Conservation (phyloP, 1,284 basidiomycete species). For the Pseudozyma pruni region DNA sequence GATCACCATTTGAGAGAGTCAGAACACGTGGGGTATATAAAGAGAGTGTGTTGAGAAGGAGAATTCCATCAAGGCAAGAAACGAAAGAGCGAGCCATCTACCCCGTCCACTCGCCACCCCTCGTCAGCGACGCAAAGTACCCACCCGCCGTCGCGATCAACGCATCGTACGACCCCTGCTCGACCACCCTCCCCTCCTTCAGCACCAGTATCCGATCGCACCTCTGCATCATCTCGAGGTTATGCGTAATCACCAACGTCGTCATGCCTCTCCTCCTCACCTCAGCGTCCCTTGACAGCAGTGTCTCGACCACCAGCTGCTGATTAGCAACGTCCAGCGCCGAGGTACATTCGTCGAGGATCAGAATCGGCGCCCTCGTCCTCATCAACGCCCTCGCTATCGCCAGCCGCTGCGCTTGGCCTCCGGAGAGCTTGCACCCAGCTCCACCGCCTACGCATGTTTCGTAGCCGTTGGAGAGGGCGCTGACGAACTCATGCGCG, state of each 20-base stretch:
- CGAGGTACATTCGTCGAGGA: conserved; percentile 93
- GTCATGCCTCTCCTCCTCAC: conserved; percentile 71
- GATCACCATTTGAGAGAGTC: no score
- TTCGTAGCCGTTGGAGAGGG: conserved; percentile 83
- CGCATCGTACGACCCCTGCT: conserved; percentile 80
- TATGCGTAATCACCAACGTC: conserved; percentile 92
- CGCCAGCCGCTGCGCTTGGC: conserved; percentile 90
- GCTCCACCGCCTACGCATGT: conserved; percentile 90
- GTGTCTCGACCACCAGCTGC: conserved; percentile 76
- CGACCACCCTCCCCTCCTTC: conserved; percentile 79
- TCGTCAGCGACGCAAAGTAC: conserved; percentile 82
- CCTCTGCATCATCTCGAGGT: conserved; percentile 86
- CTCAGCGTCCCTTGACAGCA: conserved; percentile 68
- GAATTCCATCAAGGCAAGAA: no score
- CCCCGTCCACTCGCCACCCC: conserved; percentile 83
- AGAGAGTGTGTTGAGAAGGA: no score
- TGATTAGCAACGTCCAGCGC: conserved; percentile 76
- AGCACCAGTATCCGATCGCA: conserved; percentile 90
- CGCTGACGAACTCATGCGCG: conserved; percentile 85
- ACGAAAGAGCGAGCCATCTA: conserved; percentile 3
- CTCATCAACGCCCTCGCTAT: conserved; percentile 88
- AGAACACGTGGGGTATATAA: no score
- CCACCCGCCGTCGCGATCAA: conserved; percentile 77
- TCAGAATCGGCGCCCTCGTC: conserved; percentile 77
- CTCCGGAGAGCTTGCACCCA: conserved; percentile 81